These are phyloP conservation scores for Ceratocystis eucalypticola DNA, from an alignment of 2,329 filamentous ascomycete species.

Conservation along the genomic window DNA sequence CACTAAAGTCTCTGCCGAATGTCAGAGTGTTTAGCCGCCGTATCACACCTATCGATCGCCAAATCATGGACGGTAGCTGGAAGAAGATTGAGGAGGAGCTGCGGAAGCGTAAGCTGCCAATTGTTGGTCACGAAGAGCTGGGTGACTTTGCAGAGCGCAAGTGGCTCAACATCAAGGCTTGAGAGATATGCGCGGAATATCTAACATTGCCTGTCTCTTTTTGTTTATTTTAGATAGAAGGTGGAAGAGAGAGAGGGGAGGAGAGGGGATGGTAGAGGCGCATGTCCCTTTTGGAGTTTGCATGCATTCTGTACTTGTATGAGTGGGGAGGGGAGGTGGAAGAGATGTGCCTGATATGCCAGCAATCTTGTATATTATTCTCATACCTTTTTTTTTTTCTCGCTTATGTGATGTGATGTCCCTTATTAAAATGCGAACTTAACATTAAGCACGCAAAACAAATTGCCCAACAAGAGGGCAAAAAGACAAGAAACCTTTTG, in stretches of 20 bases:
- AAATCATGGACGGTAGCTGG: slow-evolving; percentile 59
- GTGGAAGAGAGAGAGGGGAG: background rate
- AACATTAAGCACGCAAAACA: too few species aligned
- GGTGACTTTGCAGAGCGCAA: slow-evolving; percentile 32
- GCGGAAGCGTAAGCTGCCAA: slow-evolving; percentile 45
- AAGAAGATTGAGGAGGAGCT: slow-evolving; percentile 67
- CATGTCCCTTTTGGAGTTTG: slow-evolving; percentile 2
- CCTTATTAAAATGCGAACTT: background rate
- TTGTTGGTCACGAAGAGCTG: slow-evolving; percentile 34
- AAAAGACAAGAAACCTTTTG: background rate
- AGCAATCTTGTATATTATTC: slow-evolving; percentile 14
- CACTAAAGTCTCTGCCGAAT: slow-evolving; percentile 47
- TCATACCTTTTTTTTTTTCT: slow-evolving; percentile 10
- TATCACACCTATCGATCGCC: slow-evolving; percentile 57
- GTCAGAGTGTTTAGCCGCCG: slow-evolving; percentile 52
- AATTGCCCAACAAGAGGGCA: too few species aligned
- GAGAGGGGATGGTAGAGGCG: background rate
- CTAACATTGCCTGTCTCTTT: background rate
- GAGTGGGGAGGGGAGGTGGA: background rate
- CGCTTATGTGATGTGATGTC: background rate
- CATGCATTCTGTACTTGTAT: slow-evolving; percentile 5
- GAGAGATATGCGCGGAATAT: slow-evolving; percentile 9
- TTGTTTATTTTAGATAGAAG: background rate
- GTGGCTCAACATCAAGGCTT: slow-evolving; percentile 32
- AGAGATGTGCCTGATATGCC: background rate